Evolutionary conservation across 805 yeast genomes (phyloP).

Genomic region (Wickerhamomyces mucosus): DNA sequence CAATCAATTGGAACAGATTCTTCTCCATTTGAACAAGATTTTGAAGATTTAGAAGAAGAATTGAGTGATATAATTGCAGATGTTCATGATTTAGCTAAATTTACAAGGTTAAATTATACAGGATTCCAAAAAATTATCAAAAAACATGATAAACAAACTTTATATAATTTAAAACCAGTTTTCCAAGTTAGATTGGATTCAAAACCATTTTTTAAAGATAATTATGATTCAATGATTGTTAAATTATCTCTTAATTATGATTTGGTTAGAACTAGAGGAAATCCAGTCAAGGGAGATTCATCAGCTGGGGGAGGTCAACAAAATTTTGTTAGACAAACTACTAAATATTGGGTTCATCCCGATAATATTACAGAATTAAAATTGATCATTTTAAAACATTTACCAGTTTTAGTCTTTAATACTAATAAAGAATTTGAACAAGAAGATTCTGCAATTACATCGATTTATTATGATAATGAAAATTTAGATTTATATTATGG

Average conservation of each 20-base stretch:
- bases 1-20: constrained; percentile 39
- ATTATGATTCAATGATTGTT: constrained; percentile 82
- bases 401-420: constrained; percentile 95
- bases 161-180: constrained; percentile 75
- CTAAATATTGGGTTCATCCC: constrained; percentile 99
- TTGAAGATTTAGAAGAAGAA: constrained; percentile 67
- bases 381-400: constrained; percentile 82
- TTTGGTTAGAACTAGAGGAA: constrained; percentile 90
- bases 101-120: constrained; percentile 86
- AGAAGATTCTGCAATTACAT: constrained; percentile 94
- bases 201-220: constrained; percentile 93
- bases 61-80: constrained; percentile 87
- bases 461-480: constrained; percentile 89
- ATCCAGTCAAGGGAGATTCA: constrained; percentile 90
- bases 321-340: constrained; percentile 96
- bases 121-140: constrained; percentile 96
- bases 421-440: constrained; percentile 91
- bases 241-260: constrained; percentile 85
- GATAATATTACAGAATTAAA: constrained; percentile 96
- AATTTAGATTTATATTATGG: constrained; percentile 90
- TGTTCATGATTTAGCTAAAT: constrained; percentile 93
- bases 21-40: constrained; percentile 55
- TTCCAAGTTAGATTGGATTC: constrained; percentile 89
- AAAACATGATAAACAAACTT: constrained; percentile 90
- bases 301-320: constrained; percentile 98